phyloP scores from a whole-genome alignment of 306 rosid genomes.

The Ochetophila trinervis region DNA sequence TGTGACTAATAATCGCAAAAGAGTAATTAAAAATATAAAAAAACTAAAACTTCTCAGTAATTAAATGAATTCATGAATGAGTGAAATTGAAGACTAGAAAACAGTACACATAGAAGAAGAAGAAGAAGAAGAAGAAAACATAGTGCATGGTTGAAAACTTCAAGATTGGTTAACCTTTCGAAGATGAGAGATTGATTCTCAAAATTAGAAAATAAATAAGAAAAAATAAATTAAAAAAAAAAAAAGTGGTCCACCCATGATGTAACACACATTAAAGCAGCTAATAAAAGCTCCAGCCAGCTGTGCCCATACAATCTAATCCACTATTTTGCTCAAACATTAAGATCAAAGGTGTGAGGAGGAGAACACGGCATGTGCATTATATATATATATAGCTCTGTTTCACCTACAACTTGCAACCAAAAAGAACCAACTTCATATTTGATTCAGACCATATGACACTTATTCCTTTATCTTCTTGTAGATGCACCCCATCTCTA shows the following conservation, averaged over 20 bases:
- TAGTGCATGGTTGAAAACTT: not conserved
- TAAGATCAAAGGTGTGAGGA: not conserved
- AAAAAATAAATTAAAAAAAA: not conserved
- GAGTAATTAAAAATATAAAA: too few relatives aligned
- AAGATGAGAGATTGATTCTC: not conserved
- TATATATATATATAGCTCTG: not conserved
- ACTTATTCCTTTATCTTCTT: constrained; percentile 20
- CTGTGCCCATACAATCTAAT: constrained; percentile 10
- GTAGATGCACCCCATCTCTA: not conserved
- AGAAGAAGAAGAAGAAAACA: not conserved
- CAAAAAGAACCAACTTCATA: not conserved
- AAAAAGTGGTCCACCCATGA: constrained; percentile 23
- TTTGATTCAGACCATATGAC: constrained; percentile 19
- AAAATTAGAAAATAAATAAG: not conserved
- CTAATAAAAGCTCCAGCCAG: constrained; percentile 9
- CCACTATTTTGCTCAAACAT: not conserved
- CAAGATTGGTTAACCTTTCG: not conserved
- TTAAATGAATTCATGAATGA: not conserved
- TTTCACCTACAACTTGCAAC: not conserved
- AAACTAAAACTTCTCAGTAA: not conserved
- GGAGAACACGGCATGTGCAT: constrained; percentile 19
- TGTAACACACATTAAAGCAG: not conserved
- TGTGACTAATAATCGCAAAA: too few relatives aligned
- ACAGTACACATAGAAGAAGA: not conserved
- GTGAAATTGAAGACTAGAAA: not conserved